Conservation (phyloP, 202 grass and related monocot genomes). For the Eragrostis tef region DNA sequence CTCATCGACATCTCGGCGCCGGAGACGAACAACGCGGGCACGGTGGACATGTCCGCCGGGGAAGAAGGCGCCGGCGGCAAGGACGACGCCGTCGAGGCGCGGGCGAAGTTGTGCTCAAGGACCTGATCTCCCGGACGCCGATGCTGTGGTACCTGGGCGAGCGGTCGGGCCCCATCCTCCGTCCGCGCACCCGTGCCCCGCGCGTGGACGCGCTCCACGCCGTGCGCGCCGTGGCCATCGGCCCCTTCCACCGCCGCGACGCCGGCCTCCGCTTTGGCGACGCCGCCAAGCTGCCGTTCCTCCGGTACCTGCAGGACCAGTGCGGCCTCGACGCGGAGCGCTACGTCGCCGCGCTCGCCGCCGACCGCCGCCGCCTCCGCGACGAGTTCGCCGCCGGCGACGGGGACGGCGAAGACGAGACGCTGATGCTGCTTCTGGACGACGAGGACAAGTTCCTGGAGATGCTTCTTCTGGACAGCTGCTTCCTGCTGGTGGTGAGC, state of each 20-base stretch:
- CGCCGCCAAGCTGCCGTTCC: conserved; percentile 55
- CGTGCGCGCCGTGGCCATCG: conserved; percentile 59
- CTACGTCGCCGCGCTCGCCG: conserved; percentile 38
- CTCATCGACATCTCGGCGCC: conserved; percentile 42
- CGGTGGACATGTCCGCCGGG: neutral
- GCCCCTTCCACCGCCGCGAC: conserved; percentile 54
- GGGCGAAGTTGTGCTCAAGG: conserved; percentile 44
- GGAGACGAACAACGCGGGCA: neutral
- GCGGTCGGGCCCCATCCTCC: conserved; percentile 46
- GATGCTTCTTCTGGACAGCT: conserved; percentile 62
- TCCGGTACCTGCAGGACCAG: conserved; percentile 53
- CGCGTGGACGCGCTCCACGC: conserved; percentile 37
- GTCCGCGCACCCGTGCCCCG: conserved; percentile 38
- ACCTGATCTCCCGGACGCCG: conserved; percentile 57
- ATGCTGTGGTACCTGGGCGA: conserved; percentile 57
- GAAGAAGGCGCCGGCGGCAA: neutral
- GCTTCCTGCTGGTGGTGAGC: conserved; percentile 53
- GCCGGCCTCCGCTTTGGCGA: conserved; percentile 42
- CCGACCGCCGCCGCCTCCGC: conserved; percentile 38
- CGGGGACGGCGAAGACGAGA: neutral
- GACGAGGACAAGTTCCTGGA: conserved; percentile 45
- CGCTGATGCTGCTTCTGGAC: conserved; percentile 7
- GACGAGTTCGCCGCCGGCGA: conserved; percentile 42
- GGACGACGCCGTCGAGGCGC: neutral
- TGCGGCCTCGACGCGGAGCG: conserved; percentile 43